phyloP scores from a whole-genome alignment of 768 basidiomycete species.

The Termitomyces sp. region DNA sequence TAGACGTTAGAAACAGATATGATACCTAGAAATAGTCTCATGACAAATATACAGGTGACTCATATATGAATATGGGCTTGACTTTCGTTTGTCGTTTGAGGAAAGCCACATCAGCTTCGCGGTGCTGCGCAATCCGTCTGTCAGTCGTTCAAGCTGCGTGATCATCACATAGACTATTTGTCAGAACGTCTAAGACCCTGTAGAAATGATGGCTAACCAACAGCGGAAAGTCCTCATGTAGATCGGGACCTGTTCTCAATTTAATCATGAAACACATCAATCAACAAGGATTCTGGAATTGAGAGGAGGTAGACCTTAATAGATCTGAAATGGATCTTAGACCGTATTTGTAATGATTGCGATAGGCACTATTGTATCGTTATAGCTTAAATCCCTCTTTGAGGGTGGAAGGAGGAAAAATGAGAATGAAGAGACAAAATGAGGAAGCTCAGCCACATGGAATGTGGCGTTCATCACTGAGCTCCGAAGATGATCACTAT shows the following conservation, averaged over 20 bases:
- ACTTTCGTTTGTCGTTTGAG: too few species aligned
- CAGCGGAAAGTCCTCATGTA: background rate
- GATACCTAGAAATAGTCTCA: too few species aligned
- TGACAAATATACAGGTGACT: too few species aligned
- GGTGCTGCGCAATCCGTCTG: background rate
- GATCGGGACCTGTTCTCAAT: background rate
- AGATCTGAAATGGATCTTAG: background rate
- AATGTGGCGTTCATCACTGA: slow-evolving; percentile 3
- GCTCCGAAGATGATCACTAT: background rate
- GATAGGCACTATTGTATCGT: too few species aligned
- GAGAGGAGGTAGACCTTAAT: background rate
- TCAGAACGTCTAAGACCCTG: too few species aligned
- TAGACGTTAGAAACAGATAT: too few species aligned
- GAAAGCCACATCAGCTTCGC: background rate
- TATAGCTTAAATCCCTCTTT: background rate
- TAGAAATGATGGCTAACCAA: background rate
- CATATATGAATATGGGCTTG: background rate
- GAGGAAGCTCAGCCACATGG: background rate
- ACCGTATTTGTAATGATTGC: background rate
- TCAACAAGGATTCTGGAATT: background rate
- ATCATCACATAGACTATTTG: background rate
- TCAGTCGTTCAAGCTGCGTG: background rate
- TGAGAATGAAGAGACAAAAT: background rate
- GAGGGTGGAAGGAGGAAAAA: background rate
- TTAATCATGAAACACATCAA: background rate